Percentiles rank a stretch among this genome's conserved stretches.
Conservation (phyloP, 192 early-diverging fungal species). For the Backusella morwellensis region DNA sequence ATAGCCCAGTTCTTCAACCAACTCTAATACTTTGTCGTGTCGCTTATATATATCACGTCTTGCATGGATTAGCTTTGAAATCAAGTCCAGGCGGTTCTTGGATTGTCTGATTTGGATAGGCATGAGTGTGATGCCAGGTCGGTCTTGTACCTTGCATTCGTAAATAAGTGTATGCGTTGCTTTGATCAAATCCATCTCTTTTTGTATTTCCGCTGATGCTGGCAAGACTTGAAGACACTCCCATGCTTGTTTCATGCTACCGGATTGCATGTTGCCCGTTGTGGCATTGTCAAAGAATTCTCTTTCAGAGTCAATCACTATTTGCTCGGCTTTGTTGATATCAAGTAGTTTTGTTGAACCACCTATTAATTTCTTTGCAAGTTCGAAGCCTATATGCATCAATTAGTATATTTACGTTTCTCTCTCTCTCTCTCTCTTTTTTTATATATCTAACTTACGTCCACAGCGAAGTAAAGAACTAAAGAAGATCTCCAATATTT, state of each 20-base stretch:
- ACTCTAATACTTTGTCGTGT: conserved; percentile 50
- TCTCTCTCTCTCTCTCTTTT: not conserved
- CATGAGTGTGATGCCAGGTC: conserved; percentile 51
- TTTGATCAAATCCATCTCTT: conserved; percentile 67
- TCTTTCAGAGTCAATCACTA: conserved; percentile 65
- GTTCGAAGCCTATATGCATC: conserved; percentile 43
- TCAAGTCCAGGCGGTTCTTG: conserved; percentile 56
- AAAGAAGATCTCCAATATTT: conserved; percentile 61
- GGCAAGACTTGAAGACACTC: conserved; percentile 70
- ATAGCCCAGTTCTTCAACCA: conserved; percentile 53
- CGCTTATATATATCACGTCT: conserved; percentile 48
- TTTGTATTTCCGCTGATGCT: conserved; percentile 47
- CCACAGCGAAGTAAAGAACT: conserved; percentile 60
- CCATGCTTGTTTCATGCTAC: conserved; percentile 66
- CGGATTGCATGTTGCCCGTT: conserved; percentile 62
- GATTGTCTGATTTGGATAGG: conserved; percentile 72
- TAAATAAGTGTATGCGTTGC: conserved; percentile 61
- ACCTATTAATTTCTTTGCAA: conserved; percentile 55
- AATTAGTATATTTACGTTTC: not conserved
- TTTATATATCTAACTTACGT: conserved; percentile 41
- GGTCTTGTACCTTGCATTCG: conserved; percentile 45
- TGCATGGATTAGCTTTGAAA: conserved; percentile 56
- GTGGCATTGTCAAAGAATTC: conserved; percentile 77
- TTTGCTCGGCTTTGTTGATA: conserved; percentile 48
- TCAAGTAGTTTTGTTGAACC: conserved; percentile 40